Conservation (phyloP, 169 alveolate species). For the Plasmodium gallinaceum region DNA sequence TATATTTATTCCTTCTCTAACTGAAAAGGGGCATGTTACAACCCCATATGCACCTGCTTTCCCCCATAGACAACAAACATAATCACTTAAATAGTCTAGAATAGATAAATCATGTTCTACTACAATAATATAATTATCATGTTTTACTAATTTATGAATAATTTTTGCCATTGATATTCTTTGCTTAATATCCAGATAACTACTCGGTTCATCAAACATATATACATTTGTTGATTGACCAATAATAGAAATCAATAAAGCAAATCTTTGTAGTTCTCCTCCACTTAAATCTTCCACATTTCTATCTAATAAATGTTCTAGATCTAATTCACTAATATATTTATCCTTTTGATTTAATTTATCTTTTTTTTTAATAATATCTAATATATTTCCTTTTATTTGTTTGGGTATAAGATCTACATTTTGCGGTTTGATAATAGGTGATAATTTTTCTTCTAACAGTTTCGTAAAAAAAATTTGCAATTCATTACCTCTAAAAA, state of each 20-base stretch:
- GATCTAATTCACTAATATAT: conserved; percentile 91
- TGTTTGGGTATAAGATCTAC: conserved; percentile 97
- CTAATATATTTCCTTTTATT: conserved; percentile 87
- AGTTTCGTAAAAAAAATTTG: conserved; percentile 96
- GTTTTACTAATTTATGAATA: conserved; percentile 90
- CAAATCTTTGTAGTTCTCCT: conserved; percentile 99
- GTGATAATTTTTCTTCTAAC: conserved; percentile 95
- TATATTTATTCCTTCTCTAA: conserved; percentile 98
- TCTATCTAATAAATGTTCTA: conserved; percentile 95
- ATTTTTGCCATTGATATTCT: conserved; percentile 96
- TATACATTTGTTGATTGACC: conserved; percentile 94
- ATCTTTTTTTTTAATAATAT: conserved; percentile 93
- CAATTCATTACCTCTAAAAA: conserved; percentile 98
- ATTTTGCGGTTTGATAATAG: conserved; percentile 98
- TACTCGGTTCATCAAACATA: conserved; percentile 99
- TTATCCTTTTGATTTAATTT: conserved; percentile 90
- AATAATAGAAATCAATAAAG: conserved; percentile 95
- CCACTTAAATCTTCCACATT: conserved; percentile 97
- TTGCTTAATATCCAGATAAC: conserved; percentile 98
- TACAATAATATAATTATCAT: conserved; percentile 96
- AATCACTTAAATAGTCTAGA: conserved; percentile 98
- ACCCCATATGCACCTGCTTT: conserved; percentile 99
- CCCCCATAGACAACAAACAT: conserved; percentile 99
- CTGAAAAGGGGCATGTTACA: conserved; percentile 99
- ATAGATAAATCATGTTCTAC: conserved; percentile 99